Percentiles rank a stretch among this genome's conserved stretches.
These are phyloP conservation scores for Kazachstania kunashirensis DNA, from an alignment of 805 yeast species.

Conservation along the genomic window DNA sequence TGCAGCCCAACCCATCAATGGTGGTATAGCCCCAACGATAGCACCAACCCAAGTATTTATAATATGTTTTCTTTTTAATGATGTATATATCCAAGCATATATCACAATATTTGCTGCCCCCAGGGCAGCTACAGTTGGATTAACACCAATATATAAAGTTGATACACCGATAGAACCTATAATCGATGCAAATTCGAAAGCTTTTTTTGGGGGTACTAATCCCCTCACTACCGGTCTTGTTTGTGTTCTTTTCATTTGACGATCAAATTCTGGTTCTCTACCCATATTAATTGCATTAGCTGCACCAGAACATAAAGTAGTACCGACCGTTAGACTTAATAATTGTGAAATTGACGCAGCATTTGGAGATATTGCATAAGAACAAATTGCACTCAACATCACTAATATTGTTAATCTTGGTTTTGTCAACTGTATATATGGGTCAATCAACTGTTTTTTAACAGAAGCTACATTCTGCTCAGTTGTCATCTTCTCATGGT, in stretches of 20 bases:
- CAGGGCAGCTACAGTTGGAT: constrained; percentile 71
- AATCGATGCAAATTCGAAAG: constrained; percentile 67
- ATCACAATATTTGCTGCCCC: constrained; percentile 73
- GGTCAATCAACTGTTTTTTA: constrained; percentile 37
- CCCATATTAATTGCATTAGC: constrained; percentile 98
- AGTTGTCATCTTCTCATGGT: background rate
- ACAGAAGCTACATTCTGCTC: constrained; percentile 10
- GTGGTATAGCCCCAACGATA: constrained; percentile 96
- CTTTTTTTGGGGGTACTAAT: constrained; percentile 60
- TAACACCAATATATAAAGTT: constrained; percentile 69
- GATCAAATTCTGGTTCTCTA: constrained; percentile 84
- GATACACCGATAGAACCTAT: constrained; percentile 65
- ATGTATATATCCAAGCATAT: constrained; percentile 86
- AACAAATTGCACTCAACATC: constrained; percentile 83
- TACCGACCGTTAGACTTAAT: constrained; percentile 69
- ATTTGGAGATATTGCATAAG: constrained; percentile 85
- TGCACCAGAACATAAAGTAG: constrained; percentile 79
- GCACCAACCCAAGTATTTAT: constrained; percentile 98
- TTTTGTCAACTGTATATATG: constrained; percentile 76
- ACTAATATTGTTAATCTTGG: constrained; percentile 83
- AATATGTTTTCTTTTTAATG: constrained; percentile 75
- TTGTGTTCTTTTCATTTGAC: constrained; percentile 78
- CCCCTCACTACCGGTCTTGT: constrained; percentile 89
- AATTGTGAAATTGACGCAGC: constrained; percentile 66
- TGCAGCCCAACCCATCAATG: constrained; percentile 98